Evolutionary conservation across 2,329 filamentous ascomycete genomes (phyloP), one percentile per base, ranked within the genome.

Genomic region (Myriosclerotinia curreyana): DNA sequence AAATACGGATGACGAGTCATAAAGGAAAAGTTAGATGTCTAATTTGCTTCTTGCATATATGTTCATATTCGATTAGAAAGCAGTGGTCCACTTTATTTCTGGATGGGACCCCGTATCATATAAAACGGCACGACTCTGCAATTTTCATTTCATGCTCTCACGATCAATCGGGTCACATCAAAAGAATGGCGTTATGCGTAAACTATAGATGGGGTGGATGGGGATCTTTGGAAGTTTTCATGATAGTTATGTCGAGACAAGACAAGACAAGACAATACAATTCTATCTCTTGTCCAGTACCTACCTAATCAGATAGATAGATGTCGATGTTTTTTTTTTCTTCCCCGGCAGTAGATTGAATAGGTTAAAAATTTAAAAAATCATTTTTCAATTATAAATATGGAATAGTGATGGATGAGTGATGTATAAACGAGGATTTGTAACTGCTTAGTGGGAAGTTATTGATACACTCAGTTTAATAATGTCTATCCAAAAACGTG

Each of bases 1-100:
- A 62, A 71, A 75, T 64, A 73, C 72, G 8, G 73, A 74, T 60
- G 73, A 73, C 28, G 73, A 75, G 56, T 66, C 67, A 14, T 72
- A 71, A 54, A 28, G 25, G 14, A 42, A 36, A 5, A 60, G 44
- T n/a, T 25, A 51, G 17, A 60, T 31, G 38, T 7, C 34, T 51
- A 17, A 51, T 40, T 60, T 31, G 34, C 46, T 60, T 60, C 58
- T 60, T 60, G 58, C 58, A 60, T 60, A 60, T 60, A 60, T 51
- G 58, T 60, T 60, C 34, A 60, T 60, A 58, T 48, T 38, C n/a
- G 42, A 48, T 48, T 59, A 38, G 55, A 48, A 59, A 34, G 42
- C 14, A 31, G 31, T 59, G 28, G 42, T 46, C 55, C 28, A 34
- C 17, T 36, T 34, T 36, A 48, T 48, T 25, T 59, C 55, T 59